A percentile compares a stretch with the other conserved stretches of the same genome.
Evolutionary conservation across 1,284 basidiomycete species (phyloP).

Genomic region (Pseudozyma flocculosa): DNA sequence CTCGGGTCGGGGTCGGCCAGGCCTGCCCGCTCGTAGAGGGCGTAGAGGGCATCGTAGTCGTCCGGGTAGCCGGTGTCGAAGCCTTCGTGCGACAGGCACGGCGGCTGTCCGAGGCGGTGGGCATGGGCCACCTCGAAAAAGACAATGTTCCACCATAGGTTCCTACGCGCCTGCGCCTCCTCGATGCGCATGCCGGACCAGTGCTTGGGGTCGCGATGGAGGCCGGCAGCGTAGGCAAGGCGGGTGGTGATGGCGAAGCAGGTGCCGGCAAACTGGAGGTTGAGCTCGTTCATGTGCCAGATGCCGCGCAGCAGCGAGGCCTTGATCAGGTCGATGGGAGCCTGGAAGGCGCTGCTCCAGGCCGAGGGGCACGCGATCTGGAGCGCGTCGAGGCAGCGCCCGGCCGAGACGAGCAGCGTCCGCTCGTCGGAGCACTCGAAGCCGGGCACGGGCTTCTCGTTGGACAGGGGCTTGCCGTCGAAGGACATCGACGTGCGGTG

Average conservation of each 20-base stretch:
- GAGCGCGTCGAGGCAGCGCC: slow-evolving; percentile 41
- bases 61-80: slow-evolving; percentile 47
- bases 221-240: slow-evolving; percentile 45
- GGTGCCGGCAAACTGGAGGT: slow-evolving; percentile 42
- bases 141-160: slow-evolving; percentile 44
- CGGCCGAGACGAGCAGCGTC: slow-evolving; percentile 41
- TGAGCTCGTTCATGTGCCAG: slow-evolving; percentile 48
- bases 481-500: slow-evolving; percentile 31
- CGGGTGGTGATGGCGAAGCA: slow-evolving; percentile 44
- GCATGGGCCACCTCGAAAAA: slow-evolving; percentile 35
- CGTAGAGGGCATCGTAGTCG: slow-evolving; percentile 32
- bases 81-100: slow-evolving; percentile 30
- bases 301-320: slow-evolving; percentile 43
- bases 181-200: slow-evolving; percentile 45
- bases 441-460: slow-evolving; percentile 22
- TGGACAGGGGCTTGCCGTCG: slow-evolving; percentile 16
- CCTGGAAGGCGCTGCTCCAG: slow-evolving; percentile 44
- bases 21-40: slow-evolving; percentile 36
- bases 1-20: slow-evolving; percentile 25
- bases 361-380: slow-evolving; percentile 46
- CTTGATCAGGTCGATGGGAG: slow-evolving; percentile 48
- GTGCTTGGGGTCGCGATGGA: slow-evolving; percentile 44
- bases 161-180: slow-evolving; percentile 43
- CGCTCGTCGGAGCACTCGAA: slow-evolving; percentile 39
- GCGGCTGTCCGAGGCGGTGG: slow-evolving; percentile 39